Base-by-base conservation (phyloP, 2,329 filamentous ascomycete genomes). In the Penicillium sp. region DNA sequence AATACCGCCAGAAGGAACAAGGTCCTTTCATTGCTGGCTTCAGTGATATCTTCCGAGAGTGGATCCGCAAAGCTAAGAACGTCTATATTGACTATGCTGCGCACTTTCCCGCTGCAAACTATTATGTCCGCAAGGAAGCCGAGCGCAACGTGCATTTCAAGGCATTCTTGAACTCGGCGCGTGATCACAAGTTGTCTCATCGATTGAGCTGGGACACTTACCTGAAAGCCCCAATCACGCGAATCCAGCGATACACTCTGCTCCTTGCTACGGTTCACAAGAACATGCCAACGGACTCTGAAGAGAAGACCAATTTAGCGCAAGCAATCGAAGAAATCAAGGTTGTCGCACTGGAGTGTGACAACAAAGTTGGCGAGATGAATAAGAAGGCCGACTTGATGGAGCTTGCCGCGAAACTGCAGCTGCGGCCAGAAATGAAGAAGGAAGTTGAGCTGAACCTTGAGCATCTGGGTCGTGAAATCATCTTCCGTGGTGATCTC, bases 11-110 rank as follows among this genome's bases (percentile, higher is more conserved):
- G 67, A 87, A 93, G 61, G 93, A 97, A 65, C 91, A 98, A 71
- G 93, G 93, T 0, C 93, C 93, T 0, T 98, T 89, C 83, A 85
- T 98, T 48, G 77, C 81, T 10, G 93, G 93, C 3, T 96, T 96
- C 70, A 96, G 90, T 64, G 93, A 97, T 62, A 88, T 98, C 40
- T 97, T 98, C 75, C 79, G 93, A 48, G 93, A 98, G 71, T 98
- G 93, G 93, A 95, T 97, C 52, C 82, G 93, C 53, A 97, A 96
- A 68, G 93, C 93, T 26, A 89, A 85, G 67, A 75, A 79, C 2
- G 85, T 88, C 9, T 98, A 97, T 65, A 83, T 96, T 50, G 89
- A 95, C 48, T 98, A 97, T 67, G 91, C 91, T 31, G 84, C 86
- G 1, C 84, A 84, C 0, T 97, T 93, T 58, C 91, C 91, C 0